phyloP scores from a whole-genome alignment of 2,329 filamentous ascomycete genomes.

The Pezicula neosporulosa region DNA sequence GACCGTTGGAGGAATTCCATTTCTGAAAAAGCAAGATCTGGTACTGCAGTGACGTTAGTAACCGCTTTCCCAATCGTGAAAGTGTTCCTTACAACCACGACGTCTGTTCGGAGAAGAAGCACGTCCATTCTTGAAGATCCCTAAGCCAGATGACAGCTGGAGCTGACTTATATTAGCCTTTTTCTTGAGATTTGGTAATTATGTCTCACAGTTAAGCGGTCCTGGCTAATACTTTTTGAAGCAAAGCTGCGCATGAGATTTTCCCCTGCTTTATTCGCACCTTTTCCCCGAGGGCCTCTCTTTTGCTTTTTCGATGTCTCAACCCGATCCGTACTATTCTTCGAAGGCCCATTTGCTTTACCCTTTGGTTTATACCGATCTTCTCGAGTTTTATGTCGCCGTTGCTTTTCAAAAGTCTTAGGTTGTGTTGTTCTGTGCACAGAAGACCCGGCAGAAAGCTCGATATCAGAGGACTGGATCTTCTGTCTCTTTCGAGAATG shows the following conservation, averaged over 20 bases:
- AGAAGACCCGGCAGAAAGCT: background rate
- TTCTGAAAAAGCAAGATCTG: slow-evolving; percentile 50
- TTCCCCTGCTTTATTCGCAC: slow-evolving; percentile 25
- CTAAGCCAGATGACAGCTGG: slow-evolving; percentile 33
- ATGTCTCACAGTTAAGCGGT: slow-evolving; percentile 48
- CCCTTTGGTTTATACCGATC: slow-evolving; percentile 50
- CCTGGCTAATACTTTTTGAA: slow-evolving; percentile 47
- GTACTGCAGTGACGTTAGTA: slow-evolving; percentile 33
- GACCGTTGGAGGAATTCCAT: slow-evolving; percentile 40
- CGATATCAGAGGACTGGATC: slow-evolving; percentile 2
- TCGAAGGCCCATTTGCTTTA: slow-evolving; percentile 22
- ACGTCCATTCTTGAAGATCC: slow-evolving; percentile 43
- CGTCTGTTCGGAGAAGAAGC: slow-evolving; percentile 30
- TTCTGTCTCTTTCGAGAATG: slow-evolving; percentile 8
- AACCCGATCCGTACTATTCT: slow-evolving; percentile 24
- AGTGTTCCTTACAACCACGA: slow-evolving; percentile 32
- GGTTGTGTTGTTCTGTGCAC: no score
- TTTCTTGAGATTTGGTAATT: background rate
- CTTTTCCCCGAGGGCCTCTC: slow-evolving; percentile 12
- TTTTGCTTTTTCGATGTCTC: slow-evolving; percentile 7
- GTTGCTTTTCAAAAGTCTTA: slow-evolving; percentile 38
- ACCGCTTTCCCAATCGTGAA: background rate
- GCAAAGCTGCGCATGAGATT: slow-evolving; percentile 53
- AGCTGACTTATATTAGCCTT: slow-evolving; percentile 27
- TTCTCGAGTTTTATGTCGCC: slow-evolving; percentile 52